Conservation (phyloP, 2,329 filamentous ascomycete genomes). For the Fusarium sp. region DNA sequence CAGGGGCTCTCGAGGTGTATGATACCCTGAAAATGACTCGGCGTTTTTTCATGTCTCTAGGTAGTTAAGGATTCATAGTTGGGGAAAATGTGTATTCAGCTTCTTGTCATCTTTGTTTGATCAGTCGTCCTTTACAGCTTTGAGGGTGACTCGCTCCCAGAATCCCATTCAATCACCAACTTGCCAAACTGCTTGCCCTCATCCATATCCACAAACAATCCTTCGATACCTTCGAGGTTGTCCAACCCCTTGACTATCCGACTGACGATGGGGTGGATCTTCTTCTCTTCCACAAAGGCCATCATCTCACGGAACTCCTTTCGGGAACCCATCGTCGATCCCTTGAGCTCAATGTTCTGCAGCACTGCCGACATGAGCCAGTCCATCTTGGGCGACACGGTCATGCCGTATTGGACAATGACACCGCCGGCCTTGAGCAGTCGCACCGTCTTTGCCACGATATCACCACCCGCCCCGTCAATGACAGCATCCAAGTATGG, state of each 20-base stretch:
- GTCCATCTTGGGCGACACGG: slow-evolving; percentile 83
- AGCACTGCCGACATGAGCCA: slow-evolving; percentile 87
- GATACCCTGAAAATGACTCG: slow-evolving; percentile 45
- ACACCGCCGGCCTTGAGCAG: slow-evolving; percentile 85
- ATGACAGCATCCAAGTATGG: slow-evolving; percentile 84
- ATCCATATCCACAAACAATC: slow-evolving; percentile 89
- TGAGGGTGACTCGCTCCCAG: slow-evolving; percentile 30
- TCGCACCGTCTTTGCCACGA: slow-evolving; percentile 75
- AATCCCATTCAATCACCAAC: slow-evolving; percentile 75
- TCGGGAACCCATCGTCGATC: slow-evolving; percentile 91
- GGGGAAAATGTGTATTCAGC: slow-evolving; percentile 10
- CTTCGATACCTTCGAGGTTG: slow-evolving; percentile 82
- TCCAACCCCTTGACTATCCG: slow-evolving; percentile 78
- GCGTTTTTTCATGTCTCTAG: slow-evolving; percentile 38
- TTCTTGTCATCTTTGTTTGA: not conserved
- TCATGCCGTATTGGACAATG: slow-evolving; percentile 94
- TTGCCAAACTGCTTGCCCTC: slow-evolving; percentile 91
- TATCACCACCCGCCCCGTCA: slow-evolving; percentile 90
- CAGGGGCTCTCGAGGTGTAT: slow-evolving; percentile 42
- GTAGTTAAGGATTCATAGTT: slow-evolving; percentile 25
- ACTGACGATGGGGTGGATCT: slow-evolving; percentile 82
- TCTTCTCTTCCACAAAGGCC: slow-evolving; percentile 78
- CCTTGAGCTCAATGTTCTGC: slow-evolving; percentile 87
- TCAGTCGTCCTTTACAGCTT: not conserved
- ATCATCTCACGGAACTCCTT: slow-evolving; percentile 94